These are phyloP conservation scores for Barbatosphaeria neglecta DNA, from an alignment of 495 filamentous ascomycete species.

Conservation along the genomic window DNA sequence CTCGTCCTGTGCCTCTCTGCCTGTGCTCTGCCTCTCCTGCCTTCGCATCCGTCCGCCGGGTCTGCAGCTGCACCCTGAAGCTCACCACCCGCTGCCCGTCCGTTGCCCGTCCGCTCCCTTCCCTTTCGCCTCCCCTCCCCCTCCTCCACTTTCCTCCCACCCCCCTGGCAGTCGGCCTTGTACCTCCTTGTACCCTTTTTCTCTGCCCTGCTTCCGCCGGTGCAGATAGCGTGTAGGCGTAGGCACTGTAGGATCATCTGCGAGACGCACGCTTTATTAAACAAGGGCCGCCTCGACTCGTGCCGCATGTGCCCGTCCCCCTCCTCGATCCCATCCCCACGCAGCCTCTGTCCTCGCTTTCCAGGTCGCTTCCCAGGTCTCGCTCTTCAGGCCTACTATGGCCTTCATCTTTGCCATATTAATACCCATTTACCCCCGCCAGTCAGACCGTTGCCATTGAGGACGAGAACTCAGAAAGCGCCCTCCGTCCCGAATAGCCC, in stretches of 20 bases:
- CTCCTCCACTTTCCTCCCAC: slow-evolving; percentile 7
- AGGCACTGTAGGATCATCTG: slow-evolving; percentile 3
- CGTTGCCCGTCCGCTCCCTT: background rate
- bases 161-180: slow-evolving; percentile 2
- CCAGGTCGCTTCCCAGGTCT: slow-evolving; percentile 18
- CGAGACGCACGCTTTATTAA: slow-evolving; percentile 3
- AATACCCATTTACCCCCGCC: slow-evolving; percentile 34
- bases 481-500: slow-evolving; percentile 22
- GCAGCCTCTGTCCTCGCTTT: slow-evolving; percentile 6
- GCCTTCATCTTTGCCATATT: slow-evolving; percentile 30
- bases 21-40: slow-evolving; percentile 2
- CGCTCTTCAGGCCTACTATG: slow-evolving; percentile 15
- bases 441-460: slow-evolving; percentile 24
- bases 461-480: no score
- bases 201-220: slow-evolving; percentile 2
- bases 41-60: no score
- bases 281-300: background rate
- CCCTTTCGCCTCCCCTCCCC: background rate
- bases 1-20: slow-evolving; percentile 8
- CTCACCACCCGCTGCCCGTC: background rate
- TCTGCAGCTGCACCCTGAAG: background rate
- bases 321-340: slow-evolving; percentile 10
- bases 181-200: slow-evolving; percentile 13
- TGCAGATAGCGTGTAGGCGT: slow-evolving; percentile 1
- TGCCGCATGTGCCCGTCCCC: slow-evolving; percentile 12